Percentiles rank a stretch among this genome's conserved stretches.
These are phyloP conservation scores for Penicillium sp. DNA, from an alignment of 2,329 filamentous ascomycete species.

Conservation along the genomic window DNA sequence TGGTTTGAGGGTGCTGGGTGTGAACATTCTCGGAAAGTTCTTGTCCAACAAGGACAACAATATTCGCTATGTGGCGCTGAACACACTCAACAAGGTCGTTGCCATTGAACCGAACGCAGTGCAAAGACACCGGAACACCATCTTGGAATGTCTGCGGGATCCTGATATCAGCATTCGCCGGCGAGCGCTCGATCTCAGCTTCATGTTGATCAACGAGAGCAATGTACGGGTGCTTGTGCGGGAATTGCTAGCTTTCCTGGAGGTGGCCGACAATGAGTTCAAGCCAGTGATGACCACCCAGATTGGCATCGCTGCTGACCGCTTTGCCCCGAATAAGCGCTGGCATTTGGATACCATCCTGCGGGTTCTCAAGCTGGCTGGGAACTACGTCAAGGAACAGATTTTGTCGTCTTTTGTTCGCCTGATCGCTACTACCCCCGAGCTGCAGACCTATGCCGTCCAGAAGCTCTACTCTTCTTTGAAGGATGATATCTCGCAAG, in stretches of 20 bases:
- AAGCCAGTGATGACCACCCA: constrained; percentile 98
- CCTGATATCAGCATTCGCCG: constrained; percentile 97
- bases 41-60: constrained; percentile 99
- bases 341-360: constrained; percentile 99
- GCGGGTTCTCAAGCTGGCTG: constrained; percentile 87
- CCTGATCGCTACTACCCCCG: constrained; percentile 90
- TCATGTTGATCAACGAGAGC: constrained; percentile 95
- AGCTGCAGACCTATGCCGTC: constrained; percentile 93
- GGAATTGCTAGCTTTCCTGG: constrained; percentile 91
- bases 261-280: constrained; percentile 97
- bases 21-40: constrained; percentile 98
- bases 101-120: constrained; percentile 98
- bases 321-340: constrained; percentile 93
- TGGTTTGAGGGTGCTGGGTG: constrained; percentile 87
- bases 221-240: constrained; percentile 94
- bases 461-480: constrained; percentile 91
- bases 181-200: constrained; percentile 94
- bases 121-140: constrained; percentile 95
- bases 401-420: constrained; percentile 97
- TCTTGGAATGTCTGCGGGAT: constrained; percentile 92
- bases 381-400: constrained; percentile 97
- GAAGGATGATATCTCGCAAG: constrained; percentile 97
- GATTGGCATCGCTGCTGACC: constrained; percentile 94
- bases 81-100: constrained; percentile 97
- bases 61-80: constrained; percentile 96